Base-by-base conservation (phyloP, 2,329 filamentous ascomycete species). In the Cordyceps cicadae region DNA sequence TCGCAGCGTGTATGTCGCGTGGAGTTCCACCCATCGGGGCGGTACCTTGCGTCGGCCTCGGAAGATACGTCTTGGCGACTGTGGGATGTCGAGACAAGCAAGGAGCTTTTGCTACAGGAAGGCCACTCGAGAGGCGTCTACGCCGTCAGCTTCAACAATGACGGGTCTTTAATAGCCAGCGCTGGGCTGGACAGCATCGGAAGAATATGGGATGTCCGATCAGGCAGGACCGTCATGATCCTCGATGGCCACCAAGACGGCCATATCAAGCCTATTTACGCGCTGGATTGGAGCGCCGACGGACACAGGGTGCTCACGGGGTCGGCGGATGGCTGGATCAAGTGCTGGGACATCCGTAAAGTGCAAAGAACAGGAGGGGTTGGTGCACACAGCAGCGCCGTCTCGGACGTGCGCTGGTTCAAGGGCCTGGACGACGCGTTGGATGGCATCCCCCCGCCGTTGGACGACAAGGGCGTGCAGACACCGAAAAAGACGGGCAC, bases 11-110 rank as follows among this genome's bases (percentile, higher is more conserved):
- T 99, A 9, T 96, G 92, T 68, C 86, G 93, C 61, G 88, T 96
- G 14, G 94, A 96, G 62, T 96, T 97, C 69, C 94, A 99, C 66
- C 94, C 94, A 0, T 96, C 90, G 0, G 93, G 93, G 3, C 83
- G 83, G 63, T 97, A 93, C 69, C 79, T 97, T 6, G 94, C 93
- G 5, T 96, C 92, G 1, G 94, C 94, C 7, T 96, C 92, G 0
- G 94, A 94, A 68, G 94, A 99, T 71, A 96, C 92, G 2, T 96
- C 94, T 0, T 99, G 94, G 94, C 86, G 93, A 50, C 79, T 99
- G 39, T 99, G 94, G 93, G 93, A 97, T 71, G 85, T 97, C 0
- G 87, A 90, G 66, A 94, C 88, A 0, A 90, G 86, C 0, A 87
- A 87, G 2, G 92, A 97, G 70, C 76, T 97, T 1, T 79, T 96